phyloP scores from a whole-genome alignment of 306 rosid species.

The Trifolium repens region DNA sequence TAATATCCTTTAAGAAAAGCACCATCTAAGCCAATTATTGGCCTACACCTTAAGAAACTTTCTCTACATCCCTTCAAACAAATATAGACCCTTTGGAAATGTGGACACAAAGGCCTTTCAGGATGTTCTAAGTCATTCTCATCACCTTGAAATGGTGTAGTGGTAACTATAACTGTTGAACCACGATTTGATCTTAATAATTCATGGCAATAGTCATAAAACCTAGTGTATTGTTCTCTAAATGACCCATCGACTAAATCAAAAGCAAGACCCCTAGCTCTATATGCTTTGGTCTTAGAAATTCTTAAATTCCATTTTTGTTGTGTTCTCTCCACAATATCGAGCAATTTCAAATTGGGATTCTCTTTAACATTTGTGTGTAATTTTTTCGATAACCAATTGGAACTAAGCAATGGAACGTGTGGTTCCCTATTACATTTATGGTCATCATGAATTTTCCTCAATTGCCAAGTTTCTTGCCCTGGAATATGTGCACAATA shows the following conservation, averaged over 20 bases:
- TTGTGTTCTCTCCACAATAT: neutral
- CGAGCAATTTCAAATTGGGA: neutral
- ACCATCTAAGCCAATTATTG: neutral
- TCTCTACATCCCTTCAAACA: too few species aligned
- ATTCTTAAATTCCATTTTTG: neutral
- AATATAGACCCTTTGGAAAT: too few species aligned
- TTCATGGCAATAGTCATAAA: neutral
- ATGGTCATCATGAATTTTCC: neutral
- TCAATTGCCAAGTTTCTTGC: neutral
- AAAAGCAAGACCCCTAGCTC: neutral
- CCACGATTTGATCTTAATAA: neutral
- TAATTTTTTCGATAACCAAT: neutral
- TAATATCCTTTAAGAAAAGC: too few species aligned
- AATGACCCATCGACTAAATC: neutral
- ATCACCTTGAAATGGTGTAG: too few species aligned
- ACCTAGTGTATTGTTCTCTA: neutral
- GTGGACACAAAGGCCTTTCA: too few species aligned
- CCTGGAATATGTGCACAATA: too few species aligned
- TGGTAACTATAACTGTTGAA: neutral
- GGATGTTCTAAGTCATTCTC: too few species aligned
- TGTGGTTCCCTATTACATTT: neutral
- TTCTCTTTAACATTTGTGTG: neutral
- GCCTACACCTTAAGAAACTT: neutral
- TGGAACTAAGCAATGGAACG: neutral
- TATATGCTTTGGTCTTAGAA: rapidly evolving